Conservation (phyloP, 306 rosid species). For the Fagus sylvatica region DNA sequence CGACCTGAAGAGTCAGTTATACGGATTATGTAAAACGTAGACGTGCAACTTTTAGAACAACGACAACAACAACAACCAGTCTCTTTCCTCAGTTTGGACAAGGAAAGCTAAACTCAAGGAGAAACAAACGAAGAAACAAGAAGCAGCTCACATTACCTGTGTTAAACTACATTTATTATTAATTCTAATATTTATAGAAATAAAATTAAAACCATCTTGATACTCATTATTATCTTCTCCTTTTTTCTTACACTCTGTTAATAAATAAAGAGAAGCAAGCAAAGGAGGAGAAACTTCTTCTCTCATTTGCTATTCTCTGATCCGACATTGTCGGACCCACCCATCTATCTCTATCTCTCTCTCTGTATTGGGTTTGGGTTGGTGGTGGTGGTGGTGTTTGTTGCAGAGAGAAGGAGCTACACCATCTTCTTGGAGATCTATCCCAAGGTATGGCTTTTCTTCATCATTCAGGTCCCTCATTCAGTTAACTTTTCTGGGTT, state of each 20-base stretch:
- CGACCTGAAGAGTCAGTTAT: too few relatives aligned
- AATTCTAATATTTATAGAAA: background rate
- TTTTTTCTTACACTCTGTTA: background rate
- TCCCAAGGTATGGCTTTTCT: background rate
- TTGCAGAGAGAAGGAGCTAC: constrained; percentile 26
- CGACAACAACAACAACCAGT: too few relatives aligned
- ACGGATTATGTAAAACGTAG: too few relatives aligned
- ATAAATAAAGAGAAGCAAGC: background rate
- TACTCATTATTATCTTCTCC: background rate
- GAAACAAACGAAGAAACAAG: too few relatives aligned
- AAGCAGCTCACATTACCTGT: background rate
- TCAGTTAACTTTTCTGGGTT: constrained; percentile 15
- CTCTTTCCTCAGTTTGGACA: too few relatives aligned
- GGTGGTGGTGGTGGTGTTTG: background rate
- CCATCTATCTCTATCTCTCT: constrained; percentile 15
- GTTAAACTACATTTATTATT: background rate
- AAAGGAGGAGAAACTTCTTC: constrained; percentile 15
- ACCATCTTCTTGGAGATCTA: constrained; percentile 16
- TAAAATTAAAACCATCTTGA: background rate
- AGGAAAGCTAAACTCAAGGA: too few relatives aligned
- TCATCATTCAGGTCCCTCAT: background rate
- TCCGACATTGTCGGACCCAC: constrained; percentile 42
- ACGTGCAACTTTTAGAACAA: too few relatives aligned
- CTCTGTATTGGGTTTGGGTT: constrained; percentile 11
- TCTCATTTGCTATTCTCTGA: constrained; percentile 30